Conservation (phyloP, 176 grass and related monocot genomes). For the bread wheat (Triticum aestivum) region DNA sequence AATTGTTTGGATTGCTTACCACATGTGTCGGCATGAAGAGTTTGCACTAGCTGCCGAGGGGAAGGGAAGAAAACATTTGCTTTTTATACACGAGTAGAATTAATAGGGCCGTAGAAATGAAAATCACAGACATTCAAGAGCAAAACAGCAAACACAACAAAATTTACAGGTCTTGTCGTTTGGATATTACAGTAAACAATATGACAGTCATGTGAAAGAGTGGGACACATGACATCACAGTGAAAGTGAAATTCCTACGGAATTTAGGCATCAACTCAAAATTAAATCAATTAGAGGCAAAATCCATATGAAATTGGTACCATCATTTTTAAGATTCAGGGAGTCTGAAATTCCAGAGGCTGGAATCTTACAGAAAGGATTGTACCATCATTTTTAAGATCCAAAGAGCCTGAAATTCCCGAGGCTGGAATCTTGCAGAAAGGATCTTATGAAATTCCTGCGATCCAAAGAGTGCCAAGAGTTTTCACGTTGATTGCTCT, state of each 20-base stretch:
- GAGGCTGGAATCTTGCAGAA: neutral
- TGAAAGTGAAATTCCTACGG: neutral
- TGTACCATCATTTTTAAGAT: too few species aligned
- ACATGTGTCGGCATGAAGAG: too few species aligned
- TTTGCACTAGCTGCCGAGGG: too few species aligned
- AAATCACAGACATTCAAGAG: neutral
- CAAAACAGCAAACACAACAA: neutral
- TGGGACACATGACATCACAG: neutral
- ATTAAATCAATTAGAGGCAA: too few species aligned
- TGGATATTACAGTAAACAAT: neutral
- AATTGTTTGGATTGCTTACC: too few species aligned
- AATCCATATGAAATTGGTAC: too few species aligned
- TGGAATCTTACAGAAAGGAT: neutral
- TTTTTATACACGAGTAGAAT: neutral
- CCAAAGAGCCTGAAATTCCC: neutral
- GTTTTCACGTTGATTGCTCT: neutral
- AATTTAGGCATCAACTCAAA: neutral
- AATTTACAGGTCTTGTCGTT: neutral
- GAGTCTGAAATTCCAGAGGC: neutral
- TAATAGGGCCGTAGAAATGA: neutral
- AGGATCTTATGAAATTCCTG: neutral
- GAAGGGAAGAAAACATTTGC: too few species aligned
- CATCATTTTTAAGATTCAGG: too few species aligned
- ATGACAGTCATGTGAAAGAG: neutral
- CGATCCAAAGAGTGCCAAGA: neutral